phyloP scores from a whole-genome alignment of 768 basidiomycete species.

The Mycena albidolilacea region DNA sequence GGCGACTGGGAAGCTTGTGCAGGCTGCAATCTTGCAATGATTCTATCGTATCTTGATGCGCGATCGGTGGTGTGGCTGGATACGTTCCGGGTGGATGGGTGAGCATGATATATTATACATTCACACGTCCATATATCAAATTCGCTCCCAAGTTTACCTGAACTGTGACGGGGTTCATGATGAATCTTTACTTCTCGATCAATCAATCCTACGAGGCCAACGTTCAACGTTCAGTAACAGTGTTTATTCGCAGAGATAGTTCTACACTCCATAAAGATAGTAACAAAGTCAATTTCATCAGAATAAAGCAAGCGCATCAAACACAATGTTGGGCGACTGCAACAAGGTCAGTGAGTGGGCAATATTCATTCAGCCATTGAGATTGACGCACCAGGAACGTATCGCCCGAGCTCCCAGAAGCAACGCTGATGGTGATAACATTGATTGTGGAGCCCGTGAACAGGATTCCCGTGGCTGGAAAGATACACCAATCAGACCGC shows the following conservation, averaged over 20 bases:
- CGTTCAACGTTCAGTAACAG: too few species aligned
- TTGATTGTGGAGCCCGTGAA: constrained; percentile 46
- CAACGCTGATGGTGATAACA: constrained; percentile 50
- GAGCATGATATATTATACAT: too few species aligned
- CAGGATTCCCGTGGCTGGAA: constrained; percentile 45
- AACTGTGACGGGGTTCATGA: too few species aligned
- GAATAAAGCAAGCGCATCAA: not conserved
- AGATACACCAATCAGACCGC: not conserved
- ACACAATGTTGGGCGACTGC: not conserved
- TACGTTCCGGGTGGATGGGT: too few species aligned
- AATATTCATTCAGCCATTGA: not conserved
- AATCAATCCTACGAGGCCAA: too few species aligned
- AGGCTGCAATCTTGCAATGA: not conserved
- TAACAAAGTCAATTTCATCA: not conserved
- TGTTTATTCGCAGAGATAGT: too few species aligned
- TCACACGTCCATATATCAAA: too few species aligned
- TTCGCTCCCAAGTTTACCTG: too few species aligned
- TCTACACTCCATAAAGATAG: too few species aligned
- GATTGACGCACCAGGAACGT: constrained; percentile 47
- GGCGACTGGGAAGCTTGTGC: constrained; percentile 9
- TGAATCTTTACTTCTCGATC: too few species aligned
- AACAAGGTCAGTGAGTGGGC: not conserved
- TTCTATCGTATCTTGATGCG: too few species aligned
- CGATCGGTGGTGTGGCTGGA: too few species aligned
- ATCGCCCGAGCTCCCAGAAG: constrained; percentile 54